Base-by-base conservation (phyloP, 306 rosid species). In the Gastrolobium villosum region DNA sequence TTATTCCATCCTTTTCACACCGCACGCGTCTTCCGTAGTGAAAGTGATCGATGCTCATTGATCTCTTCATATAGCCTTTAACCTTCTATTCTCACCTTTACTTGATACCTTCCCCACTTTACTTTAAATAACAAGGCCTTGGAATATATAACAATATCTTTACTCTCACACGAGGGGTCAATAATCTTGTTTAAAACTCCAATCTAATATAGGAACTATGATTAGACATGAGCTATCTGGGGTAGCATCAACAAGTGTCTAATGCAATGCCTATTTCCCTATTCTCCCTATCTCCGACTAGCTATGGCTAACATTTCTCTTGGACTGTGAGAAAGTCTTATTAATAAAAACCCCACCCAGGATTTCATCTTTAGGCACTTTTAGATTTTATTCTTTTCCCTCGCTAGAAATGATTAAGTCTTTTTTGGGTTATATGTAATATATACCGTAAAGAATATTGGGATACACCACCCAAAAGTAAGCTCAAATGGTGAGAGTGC, bases 1-100 rank as follows among this genome's bases (percentile, higher is more conserved):
- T 90, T 92, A 88, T 90, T 87, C 91, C 73, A 13, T 85, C 91
- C 81, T 73, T 85, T 80, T 90, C 87, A 82, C 89, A 75, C 76
- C 89, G 85, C 90, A 89, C 97, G 86, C 87, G 74, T 84, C 82
- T 68, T 72, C 80, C 82, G 55, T 70, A 14, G 15, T 84, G 79
- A 86, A 80, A 86, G 82, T 73, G 64, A 82, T 75, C 37, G 64
- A 76, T 72, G 48, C 87, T 63, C 65, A 55, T 72, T 61, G 10
- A 36, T 56, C 72, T 50, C 63, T 80, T 59, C 5, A 2, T 7
- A 39, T 74, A 46, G 46, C 74, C 81, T 80, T 73, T 72, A 26
- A 43, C 54, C 82, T 87, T 70, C 75, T 64, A 76, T 76, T 75
- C 87, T 78, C 85, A 66, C 69, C 86, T 83, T 85, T 87, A 66